Evolutionary conservation across 352 stramenopile species (phyloP).

Genomic region (Pythium vanterpoolii): DNA sequence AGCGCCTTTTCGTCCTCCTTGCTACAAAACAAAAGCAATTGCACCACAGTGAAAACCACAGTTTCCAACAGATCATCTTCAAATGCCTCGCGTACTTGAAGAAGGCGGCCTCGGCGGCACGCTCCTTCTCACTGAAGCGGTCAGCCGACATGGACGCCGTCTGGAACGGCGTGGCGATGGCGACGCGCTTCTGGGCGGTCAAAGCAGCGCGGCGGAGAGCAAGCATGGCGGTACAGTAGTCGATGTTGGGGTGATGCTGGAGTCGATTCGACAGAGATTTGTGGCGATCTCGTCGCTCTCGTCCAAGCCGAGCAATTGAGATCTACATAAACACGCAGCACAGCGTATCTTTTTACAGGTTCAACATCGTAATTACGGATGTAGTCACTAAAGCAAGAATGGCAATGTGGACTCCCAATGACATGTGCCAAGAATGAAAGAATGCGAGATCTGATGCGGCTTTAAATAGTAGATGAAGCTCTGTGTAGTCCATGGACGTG

Average conservation of each 20-base stretch:
- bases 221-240: slow-evolving; percentile 46
- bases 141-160: slow-evolving; percentile 47
- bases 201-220: slow-evolving; percentile 52
- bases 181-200: slow-evolving; percentile 40
- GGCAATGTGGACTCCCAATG: too few relatives aligned
- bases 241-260: neutral
- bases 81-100: slow-evolving; percentile 69
- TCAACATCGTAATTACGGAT: slow-evolving; percentile 13
- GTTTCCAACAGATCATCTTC: neutral
- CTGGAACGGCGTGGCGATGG: slow-evolving; percentile 38
- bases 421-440: too few relatives aligned
- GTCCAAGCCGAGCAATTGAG: neutral
- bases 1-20: slow-evolving; percentile 87
- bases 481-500: too few relatives aligned
- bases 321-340: slow-evolving; percentile 18
- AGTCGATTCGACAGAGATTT: neutral
- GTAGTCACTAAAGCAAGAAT: too few relatives aligned
- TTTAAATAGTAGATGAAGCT: too few relatives aligned
- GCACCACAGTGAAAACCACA: neutral
- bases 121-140: slow-evolving; percentile 64
- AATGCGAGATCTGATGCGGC: too few relatives aligned
- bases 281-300: neutral
- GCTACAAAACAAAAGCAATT: slow-evolving; percentile 30
- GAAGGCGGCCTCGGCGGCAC: slow-evolving; percentile 66
- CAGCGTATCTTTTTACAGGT: neutral